Conservation (phyloP, 306 rosid species). For the Clitoria ternatea region DNA sequence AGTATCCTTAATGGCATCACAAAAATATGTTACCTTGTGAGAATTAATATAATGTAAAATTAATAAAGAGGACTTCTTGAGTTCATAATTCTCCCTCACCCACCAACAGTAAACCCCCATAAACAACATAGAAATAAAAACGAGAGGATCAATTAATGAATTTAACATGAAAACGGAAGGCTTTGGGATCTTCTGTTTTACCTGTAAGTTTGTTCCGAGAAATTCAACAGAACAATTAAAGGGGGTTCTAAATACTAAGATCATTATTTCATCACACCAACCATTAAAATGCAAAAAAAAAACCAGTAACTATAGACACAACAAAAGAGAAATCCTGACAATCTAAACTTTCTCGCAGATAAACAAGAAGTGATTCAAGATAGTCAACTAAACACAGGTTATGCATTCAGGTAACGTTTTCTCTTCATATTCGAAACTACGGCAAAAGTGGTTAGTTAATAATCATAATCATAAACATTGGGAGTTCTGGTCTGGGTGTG, state of each 20-base stretch:
- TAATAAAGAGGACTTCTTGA: not conserved
- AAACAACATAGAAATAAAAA: not conserved
- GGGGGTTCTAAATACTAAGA: slow-evolving; percentile 14
- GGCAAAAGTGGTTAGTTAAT: not conserved
- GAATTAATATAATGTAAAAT: not conserved
- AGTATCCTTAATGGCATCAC: slow-evolving; percentile 30
- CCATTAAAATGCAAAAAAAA: slow-evolving; percentile 11
- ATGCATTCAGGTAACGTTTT: not conserved
- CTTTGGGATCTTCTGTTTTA: not conserved
- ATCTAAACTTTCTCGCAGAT: not conserved
- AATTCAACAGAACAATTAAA: too few relatives aligned
- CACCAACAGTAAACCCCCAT: not conserved
- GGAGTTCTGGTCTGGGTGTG: not conserved
- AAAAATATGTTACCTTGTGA: not conserved
- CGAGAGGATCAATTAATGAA: not conserved
- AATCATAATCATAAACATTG: not conserved
- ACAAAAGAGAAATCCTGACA: not conserved
- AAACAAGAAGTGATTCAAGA: not conserved
- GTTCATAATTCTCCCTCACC: too few relatives aligned
- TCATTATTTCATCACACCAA: slow-evolving; percentile 1
- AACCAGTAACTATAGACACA: not conserved
- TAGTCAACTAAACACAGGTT: not conserved
- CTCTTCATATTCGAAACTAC: not conserved
- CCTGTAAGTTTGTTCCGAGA: not conserved
- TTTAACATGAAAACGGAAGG: slow-evolving; percentile 5